phyloP scores from a whole-genome alignment of 2,329 filamentous ascomycete genomes.

The Fusarium sublunatum region DNA sequence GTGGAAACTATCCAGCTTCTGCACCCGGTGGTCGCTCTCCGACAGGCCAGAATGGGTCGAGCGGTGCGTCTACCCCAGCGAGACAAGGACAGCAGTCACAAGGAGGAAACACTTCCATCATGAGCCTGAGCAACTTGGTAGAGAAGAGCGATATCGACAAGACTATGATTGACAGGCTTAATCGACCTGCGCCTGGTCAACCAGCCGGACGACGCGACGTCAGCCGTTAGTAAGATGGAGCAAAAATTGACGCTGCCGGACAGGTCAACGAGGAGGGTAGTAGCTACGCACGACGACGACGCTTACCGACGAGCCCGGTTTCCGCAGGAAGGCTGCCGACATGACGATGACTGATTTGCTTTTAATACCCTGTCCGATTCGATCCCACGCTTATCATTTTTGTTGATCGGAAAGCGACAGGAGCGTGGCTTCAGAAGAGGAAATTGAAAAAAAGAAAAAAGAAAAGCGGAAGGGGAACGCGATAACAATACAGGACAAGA shows the following conservation, averaged over 20 bases:
- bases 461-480: constrained; percentile 24
- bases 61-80: constrained; percentile 51
- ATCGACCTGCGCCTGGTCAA: constrained; percentile 49
- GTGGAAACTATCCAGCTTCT: constrained; percentile 40
- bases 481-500: constrained; percentile 42
- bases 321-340: constrained; percentile 33
- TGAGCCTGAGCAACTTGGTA: constrained; percentile 65
- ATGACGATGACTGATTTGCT: constrained; percentile 35
- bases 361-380: constrained; percentile 35
- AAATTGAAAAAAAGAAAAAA: constrained; percentile 12
- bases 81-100: constrained; percentile 45
- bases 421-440: constrained; percentile 21
- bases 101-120: constrained; percentile 55
- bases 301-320: constrained; percentile 30
- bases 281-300: constrained; percentile 26
- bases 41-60: constrained; percentile 51
- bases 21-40: constrained; percentile 53
- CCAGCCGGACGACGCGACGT: constrained; percentile 34
- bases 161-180: constrained; percentile 65
- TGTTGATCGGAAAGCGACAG: constrained; percentile 35
- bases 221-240: constrained; percentile 36
- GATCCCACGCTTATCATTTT: constrained; percentile 29
- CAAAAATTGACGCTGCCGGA: constrained; percentile 44
- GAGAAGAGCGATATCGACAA: constrained; percentile 66
- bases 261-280: constrained; percentile 41